These are phyloP conservation scores for Verticillium nubilum DNA, from an alignment of 2,329 filamentous ascomycete genomes.

Conservation along the genomic window DNA sequence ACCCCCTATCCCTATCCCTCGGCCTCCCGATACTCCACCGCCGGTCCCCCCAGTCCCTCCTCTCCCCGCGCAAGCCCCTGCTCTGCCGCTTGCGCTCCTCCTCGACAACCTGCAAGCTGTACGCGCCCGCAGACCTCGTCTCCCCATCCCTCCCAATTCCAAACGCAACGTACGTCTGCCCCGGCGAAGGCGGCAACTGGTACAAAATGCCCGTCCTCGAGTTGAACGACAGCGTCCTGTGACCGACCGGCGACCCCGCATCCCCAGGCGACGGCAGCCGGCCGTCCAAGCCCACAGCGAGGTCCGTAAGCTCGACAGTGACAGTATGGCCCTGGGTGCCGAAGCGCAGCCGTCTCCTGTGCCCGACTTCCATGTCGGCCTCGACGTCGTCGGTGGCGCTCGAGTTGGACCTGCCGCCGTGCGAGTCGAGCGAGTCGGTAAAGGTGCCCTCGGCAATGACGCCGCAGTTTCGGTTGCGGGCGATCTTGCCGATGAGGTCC, in stretches of 20 bases:
- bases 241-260: neutral
- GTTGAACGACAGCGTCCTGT: neutral
- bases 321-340: neutral
- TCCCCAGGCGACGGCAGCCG: neutral
- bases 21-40: neutral
- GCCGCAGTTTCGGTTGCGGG: constrained; percentile 11
- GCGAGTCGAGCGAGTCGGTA: neutral
- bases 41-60: neutral
- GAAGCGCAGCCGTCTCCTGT: neutral
- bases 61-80: neutral
- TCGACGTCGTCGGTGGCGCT: neutral
- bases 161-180: neutral
- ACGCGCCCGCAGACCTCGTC: neutral
- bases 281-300: neutral
- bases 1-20: neutral
- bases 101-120: neutral
- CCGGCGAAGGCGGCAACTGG: neutral
- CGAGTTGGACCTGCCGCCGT: neutral
- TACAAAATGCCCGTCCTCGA: neutral
- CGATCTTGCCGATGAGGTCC: constrained; percentile 39
- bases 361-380: neutral
- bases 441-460: constrained; percentile 4
- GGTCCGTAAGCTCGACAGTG: neutral
- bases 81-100: neutral
- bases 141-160: neutral